Base-by-base conservation (phyloP, 2,329 filamentous ascomycete genomes). In the Elsinoe necatrix region DNA sequence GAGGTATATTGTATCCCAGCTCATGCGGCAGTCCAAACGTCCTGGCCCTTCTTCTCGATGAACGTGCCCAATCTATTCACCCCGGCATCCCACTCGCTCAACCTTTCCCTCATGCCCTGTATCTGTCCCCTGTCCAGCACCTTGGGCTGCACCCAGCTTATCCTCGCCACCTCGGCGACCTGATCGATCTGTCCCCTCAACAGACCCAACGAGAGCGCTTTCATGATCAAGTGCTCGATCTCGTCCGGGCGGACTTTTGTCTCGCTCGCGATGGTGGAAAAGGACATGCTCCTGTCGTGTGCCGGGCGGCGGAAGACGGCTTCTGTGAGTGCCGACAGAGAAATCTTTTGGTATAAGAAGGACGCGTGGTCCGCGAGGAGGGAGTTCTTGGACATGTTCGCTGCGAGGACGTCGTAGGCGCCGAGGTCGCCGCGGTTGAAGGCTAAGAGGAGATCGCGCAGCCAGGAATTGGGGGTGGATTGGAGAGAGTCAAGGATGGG, bases 121-220 rank as follows among this genome's bases (percentile, higher is more conserved):
- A 98, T 95, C 77, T 97, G 93, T 72, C 83, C 84, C 83, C 91
- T 89, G 71, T 97, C 93, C 63, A 98, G 75, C 29, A 98, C 91
- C 80, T 97, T 97, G 20, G 93, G 93, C 76, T 98, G 93, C 58
- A 98, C 93, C 93, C 93, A 98, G 67, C 92, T 92, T 73, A 98
- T 96, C 69, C 91, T 84, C 42, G 93, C 93, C 63, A 97, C 84
- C 72, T 91, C 86, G 48, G 89, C 89, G 29, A 98, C 93, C 75
- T 98, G 92, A 71, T 98, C 93, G 66, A 98, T 97, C 57, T 87
- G 93, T 45, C 93, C 93, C 63, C 86, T 82, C 63, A 98, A 76
- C 64, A 98, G 77, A 0, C 93, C 93, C 64, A 98, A 74, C 68
- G 91, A 96, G 66, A 98, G 75, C n/a, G 93, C 93, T 79, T 96